Percentiles rank a stretch among this genome's conserved stretches.
Conservation (phyloP, 1,284 basidiomycete species). For the Ustilago tritici region DNA sequence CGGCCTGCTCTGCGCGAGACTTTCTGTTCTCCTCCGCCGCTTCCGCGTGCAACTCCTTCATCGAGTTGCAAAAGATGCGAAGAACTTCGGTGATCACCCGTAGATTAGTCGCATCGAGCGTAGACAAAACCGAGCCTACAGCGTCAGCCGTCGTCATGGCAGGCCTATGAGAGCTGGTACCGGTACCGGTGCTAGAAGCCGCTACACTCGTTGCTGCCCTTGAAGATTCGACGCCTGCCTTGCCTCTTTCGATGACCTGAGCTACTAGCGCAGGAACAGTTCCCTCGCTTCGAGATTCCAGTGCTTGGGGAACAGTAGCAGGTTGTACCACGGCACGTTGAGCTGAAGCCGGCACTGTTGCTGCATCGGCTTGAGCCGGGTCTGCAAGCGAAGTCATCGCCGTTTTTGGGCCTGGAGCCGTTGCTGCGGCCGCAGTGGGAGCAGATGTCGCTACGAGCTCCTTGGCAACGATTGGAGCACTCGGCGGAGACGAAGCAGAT, state of each 20-base stretch:
- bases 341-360: neutral
- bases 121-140: slow-evolving; percentile 6
- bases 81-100: slow-evolving; percentile 35
- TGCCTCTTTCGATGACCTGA: slow-evolving; percentile 1
- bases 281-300: neutral
- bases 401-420: neutral
- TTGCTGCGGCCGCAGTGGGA: neutral
- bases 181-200: slow-evolving; percentile 8
- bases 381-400: neutral
- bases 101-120: slow-evolving; percentile 16
- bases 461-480: neutral
- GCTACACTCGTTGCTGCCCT: slow-evolving; percentile 11
- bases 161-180: neutral
- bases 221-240: neutral
- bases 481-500: neutral
- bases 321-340: neutral
- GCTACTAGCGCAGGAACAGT: neutral
- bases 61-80: slow-evolving; percentile 31
- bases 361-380: neutral
- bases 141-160: neutral
- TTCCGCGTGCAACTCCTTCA: slow-evolving; percentile 8
- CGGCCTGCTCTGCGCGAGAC: slow-evolving; percentile 5
- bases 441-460: neutral
- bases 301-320: neutral
- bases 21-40: slow-evolving; percentile 3